Conservation (phyloP, 2,329 filamentous ascomycete genomes). For the Alternaria dauci region DNA sequence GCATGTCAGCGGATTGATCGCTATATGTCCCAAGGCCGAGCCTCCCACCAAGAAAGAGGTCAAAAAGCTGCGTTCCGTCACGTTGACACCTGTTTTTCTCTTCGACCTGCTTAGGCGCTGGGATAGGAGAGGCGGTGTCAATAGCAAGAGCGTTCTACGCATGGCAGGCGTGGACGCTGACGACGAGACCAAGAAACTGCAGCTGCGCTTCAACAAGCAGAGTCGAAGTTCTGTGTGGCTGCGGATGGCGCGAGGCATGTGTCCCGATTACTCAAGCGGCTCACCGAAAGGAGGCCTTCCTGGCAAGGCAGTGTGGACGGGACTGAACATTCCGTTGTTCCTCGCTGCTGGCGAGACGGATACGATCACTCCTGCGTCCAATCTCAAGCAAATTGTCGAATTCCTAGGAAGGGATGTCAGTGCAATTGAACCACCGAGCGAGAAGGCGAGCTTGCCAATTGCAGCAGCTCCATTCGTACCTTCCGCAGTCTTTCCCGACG, state of each 20-base stretch:
- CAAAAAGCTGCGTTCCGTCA: slow-evolving; percentile 62
- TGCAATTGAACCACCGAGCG: slow-evolving; percentile 40
- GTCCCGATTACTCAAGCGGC: slow-evolving; percentile 67
- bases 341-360: slow-evolving; percentile 82
- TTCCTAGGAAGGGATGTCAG: slow-evolving; percentile 52
- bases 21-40: slow-evolving; percentile 78
- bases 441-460: slow-evolving; percentile 55
- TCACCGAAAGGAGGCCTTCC: slow-evolving; percentile 70
- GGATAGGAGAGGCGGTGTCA: slow-evolving; percentile 79
- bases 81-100: slow-evolving; percentile 73
- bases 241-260: slow-evolving; percentile 76
- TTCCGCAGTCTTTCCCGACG: slow-evolving; percentile 25
- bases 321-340: slow-evolving; percentile 76
- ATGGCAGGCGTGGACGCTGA: slow-evolving; percentile 77
- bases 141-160: slow-evolving; percentile 80
- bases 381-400: slow-evolving; percentile 72
- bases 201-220: slow-evolving; percentile 80
- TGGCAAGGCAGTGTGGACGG: slow-evolving; percentile 74
- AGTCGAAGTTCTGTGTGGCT: slow-evolving; percentile 84
- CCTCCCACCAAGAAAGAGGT: slow-evolving; percentile 66
- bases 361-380: slow-evolving; percentile 73
- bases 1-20: slow-evolving; percentile 77
- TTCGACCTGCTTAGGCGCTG: slow-evolving; percentile 80
- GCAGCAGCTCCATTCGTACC: slow-evolving; percentile 60
- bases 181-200: slow-evolving; percentile 70